A percentile compares a stretch with the other conserved stretches of the same genome.
Evolutionary conservation across 306 rosid species (phyloP).

Genomic region (Acacia confusa): DNA sequence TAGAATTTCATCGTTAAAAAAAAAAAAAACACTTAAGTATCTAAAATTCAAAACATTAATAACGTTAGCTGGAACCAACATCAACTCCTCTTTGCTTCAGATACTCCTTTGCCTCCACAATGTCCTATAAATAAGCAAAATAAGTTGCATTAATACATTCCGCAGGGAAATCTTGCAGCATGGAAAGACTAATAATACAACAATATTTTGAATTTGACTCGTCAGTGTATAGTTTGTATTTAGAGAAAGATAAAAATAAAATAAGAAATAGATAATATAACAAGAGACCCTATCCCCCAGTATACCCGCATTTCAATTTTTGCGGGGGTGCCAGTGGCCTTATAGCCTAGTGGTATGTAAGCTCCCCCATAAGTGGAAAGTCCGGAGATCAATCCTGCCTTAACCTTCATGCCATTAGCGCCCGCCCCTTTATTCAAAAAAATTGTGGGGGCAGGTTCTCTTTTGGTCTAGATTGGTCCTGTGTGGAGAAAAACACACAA

Average conservation of each 20-base stretch:
- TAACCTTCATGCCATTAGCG: too few species aligned
- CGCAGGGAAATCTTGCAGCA: background rate
- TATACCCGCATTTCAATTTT: background rate
- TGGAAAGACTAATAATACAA: background rate
- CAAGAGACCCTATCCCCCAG: background rate
- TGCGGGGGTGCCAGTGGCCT: too few species aligned
- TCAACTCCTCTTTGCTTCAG: constrained; percentile 72
- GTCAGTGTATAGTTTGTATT: background rate
- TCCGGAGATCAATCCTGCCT: too few species aligned
- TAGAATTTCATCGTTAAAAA: background rate
- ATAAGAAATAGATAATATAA: background rate
- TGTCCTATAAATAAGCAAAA: constrained; percentile 53
- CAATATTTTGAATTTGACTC: background rate
- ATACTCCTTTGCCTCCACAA: constrained; percentile 75
- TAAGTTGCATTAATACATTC: background rate
- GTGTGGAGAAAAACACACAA: background rate
- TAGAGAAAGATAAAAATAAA: background rate
- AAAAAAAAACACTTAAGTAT: background rate
- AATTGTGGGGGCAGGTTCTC: background rate
- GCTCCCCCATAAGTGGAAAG: too few species aligned
- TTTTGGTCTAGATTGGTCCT: background rate
- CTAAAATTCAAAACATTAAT: background rate
- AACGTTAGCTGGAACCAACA: constrained; percentile 51
- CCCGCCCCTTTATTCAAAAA: too few species aligned
- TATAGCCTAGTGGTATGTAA: too few species aligned